Conservation (phyloP, 2,329 filamentous ascomycete species). For the Sclerotinia sclerotiorum region DNA sequence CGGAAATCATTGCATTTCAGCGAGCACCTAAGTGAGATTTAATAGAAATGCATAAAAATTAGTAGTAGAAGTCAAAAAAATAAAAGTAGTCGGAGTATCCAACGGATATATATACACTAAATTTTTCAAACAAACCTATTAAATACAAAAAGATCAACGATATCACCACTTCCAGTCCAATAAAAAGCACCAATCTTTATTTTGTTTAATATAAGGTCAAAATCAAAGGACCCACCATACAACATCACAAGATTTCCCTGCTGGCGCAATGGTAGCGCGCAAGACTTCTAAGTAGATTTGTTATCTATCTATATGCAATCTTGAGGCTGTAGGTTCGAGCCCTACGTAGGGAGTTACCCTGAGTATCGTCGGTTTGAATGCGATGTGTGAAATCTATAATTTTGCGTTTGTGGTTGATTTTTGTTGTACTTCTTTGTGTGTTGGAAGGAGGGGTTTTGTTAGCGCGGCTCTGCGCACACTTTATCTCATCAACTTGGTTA, state of each 20-base stretch:
- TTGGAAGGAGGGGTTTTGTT: too few relatives aligned
- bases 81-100: too few relatives aligned
- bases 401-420: background rate
- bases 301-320: background rate
- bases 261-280: conserved; percentile 21
- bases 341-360: conserved; percentile 15
- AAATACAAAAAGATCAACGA: too few relatives aligned
- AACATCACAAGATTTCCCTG: conserved; percentile 11
- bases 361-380: conserved; percentile 16
- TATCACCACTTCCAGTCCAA: background rate
- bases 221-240: rapidly evolving
- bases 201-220: rapidly evolving
- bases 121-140: too few relatives aligned
- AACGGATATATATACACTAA: too few relatives aligned
- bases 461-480: too few relatives aligned
- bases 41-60: background rate
- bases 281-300: conserved; percentile 4
- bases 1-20: background rate
- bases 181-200: background rate
- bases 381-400: background rate
- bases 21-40: background rate
- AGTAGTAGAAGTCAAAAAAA: too few relatives aligned
- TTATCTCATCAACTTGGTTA: background rate
- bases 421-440: too few relatives aligned
- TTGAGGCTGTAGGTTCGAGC: conserved; percentile 15